Evolutionary conservation across 2,329 filamentous ascomycete species (phyloP).

Genomic region (Tolypocladium tropicale): DNA sequence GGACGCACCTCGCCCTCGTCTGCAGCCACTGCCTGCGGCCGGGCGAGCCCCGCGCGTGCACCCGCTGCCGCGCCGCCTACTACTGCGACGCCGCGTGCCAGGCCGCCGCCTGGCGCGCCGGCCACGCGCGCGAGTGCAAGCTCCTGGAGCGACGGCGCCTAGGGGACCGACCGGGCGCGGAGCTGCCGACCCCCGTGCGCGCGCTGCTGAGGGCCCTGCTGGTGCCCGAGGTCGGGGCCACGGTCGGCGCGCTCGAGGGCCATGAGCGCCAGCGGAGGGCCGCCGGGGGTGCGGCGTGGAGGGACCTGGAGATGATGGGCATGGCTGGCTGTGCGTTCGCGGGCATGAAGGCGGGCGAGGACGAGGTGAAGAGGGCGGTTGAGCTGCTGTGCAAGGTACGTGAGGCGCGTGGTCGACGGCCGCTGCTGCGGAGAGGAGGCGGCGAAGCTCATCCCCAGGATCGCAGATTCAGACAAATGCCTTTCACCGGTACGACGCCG

Average conservation of each 20-base stretch:
- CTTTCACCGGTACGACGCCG: constrained; percentile 45
- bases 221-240: constrained; percentile 20
- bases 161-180: constrained; percentile 9
- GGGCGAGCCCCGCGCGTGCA: constrained; percentile 30
- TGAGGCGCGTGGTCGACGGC: not conserved
- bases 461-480: constrained; percentile 52
- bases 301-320: constrained; percentile 39
- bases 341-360: constrained; percentile 24
- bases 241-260: constrained; percentile 31
- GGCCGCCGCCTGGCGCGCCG: constrained; percentile 37
- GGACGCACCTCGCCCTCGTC: constrained; percentile 25
- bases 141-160: constrained; percentile 22
- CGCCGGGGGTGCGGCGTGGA: constrained; percentile 25
- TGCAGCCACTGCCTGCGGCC: constrained; percentile 40
- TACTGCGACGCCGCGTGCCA: constrained; percentile 49
- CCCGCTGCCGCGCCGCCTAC: constrained; percentile 38
- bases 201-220: constrained; percentile 42
- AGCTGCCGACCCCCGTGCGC: constrained; percentile 44
- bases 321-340: constrained; percentile 30
- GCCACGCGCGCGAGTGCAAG: constrained; percentile 46
- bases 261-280: constrained; percentile 29
- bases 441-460: not conserved
- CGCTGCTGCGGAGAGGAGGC: not conserved
- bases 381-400: constrained; percentile 44
- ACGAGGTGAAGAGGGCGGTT: constrained; percentile 27